Conservation (phyloP, 768 basidiomycete species). For the Russula emetica region DNA sequence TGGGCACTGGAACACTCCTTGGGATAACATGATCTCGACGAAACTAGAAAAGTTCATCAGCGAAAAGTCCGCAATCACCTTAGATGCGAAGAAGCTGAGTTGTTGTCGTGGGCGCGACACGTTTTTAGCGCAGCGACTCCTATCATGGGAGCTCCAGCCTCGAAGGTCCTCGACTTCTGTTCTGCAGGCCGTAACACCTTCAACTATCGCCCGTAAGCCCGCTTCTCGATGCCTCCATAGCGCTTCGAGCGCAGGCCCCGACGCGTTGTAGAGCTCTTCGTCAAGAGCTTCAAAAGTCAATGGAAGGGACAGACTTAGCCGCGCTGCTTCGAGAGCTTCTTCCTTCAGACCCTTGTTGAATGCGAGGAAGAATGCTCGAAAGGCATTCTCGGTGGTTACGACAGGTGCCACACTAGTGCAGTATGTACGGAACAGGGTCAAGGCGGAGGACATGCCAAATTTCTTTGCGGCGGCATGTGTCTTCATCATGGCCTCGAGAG, state of each 20-base stretch:
- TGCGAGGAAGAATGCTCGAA: not conserved
- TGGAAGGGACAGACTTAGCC: not conserved
- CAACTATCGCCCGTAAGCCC: not conserved
- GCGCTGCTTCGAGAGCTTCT: constrained; percentile 13
- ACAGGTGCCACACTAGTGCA: not conserved
- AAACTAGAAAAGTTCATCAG: not conserved
- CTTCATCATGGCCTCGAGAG: constrained; percentile 13
- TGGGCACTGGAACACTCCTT: not conserved
- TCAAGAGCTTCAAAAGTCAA: not conserved
- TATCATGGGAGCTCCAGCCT: not conserved
- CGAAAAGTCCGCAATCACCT: not conserved
- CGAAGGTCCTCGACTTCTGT: constrained; percentile 10
- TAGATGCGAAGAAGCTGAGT: not conserved
- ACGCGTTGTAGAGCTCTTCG: not conserved
- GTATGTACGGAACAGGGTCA: constrained; percentile 6
- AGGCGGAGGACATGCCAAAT: constrained; percentile 3
- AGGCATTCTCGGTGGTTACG: constrained; percentile 1
- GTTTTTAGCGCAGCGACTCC: not conserved
- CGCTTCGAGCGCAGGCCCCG: constrained; percentile 5
- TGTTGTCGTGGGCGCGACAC: not conserved
- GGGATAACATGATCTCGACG: not conserved
- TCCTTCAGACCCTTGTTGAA: constrained; percentile 3
- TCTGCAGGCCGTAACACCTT: too few relatives aligned
- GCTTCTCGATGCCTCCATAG: constrained; percentile 5
- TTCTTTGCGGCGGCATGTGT: constrained; percentile 8